Evolutionary conservation across 768 basidiomycete species (phyloP).

Genomic region (Russula dissimulans): DNA sequence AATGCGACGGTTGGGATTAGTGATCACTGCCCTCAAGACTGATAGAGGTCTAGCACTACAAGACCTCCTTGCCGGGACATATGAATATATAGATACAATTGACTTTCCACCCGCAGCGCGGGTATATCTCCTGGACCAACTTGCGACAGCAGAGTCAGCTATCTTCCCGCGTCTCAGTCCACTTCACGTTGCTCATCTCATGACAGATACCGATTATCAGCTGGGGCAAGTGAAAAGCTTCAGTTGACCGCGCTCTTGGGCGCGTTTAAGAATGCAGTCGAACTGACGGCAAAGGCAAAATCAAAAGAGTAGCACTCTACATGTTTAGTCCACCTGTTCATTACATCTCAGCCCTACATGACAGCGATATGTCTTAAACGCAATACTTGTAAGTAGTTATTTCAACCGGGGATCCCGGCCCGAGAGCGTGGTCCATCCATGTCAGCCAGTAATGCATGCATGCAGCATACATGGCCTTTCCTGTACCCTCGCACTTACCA

Average conservation of each 20-base stretch:
- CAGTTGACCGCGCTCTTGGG: conserved; percentile 87
- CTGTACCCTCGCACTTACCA: conserved; percentile 64
- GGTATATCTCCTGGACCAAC: conserved; percentile 82
- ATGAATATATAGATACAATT: conserved; percentile 80
- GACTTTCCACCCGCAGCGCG: conserved; percentile 81
- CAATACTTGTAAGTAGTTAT: neutral
- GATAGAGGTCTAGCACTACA: conserved; percentile 93
- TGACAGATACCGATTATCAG: conserved; percentile 76
- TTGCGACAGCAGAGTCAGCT: conserved; percentile 92
- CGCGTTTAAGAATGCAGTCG: conserved; percentile 89
- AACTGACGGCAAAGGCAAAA: conserved; percentile 45
- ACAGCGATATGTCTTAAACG: neutral
- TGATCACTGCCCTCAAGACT: conserved; percentile 78
- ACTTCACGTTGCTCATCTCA: neutral
- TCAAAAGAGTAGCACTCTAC: conserved; percentile 12
- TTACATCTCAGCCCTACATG: neutral
- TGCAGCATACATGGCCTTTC: conserved; percentile 53
- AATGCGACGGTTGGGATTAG: conserved; percentile 32
- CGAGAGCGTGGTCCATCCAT: neutral
- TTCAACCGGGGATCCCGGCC: neutral
- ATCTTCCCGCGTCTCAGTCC: neutral
- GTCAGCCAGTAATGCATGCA: too few species aligned
- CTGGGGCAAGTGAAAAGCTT: conserved; percentile 90
- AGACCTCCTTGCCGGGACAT: conserved; percentile 86
- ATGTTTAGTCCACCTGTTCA: conserved; percentile 6